Base-by-base conservation (phyloP, 805 yeast species). In the Yarrowia bubula region DNA sequence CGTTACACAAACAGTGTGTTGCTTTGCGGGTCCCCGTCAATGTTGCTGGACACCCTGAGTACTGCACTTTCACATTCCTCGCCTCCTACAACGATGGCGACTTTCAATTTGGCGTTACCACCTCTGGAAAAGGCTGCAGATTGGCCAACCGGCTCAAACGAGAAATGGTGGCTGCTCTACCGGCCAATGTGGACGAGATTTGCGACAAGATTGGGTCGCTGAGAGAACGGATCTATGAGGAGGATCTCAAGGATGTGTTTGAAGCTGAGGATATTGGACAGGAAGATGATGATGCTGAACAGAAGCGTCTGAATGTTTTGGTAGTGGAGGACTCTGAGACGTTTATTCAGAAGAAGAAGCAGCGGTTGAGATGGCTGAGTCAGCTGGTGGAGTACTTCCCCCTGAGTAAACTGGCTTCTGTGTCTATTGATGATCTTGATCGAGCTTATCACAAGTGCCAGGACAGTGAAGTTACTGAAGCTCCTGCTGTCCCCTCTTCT, bases 331-430 rank as follows among this genome's bases (percentile, higher is more conserved):
- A 84, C 69, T 79, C 80, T 65, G 81, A 81, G 82, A 43, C 67
- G 3, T 58, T 41, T 1, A 65, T 65, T 18, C 53, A 43, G 77
- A 83, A 8, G 81, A 78, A 65, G 80, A 81, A 64, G 81, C 86
- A 86, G 71, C 80, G 95, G 70, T 80, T 90, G 32, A 81, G 96
- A 71, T 93, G 97, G 96, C 77, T 92, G 64, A 84, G 92, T 2
- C 98, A 92, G 72, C 84, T 92, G 62, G 93, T 93, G 61, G 98
- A 92, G 71, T 92, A 93, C 74, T 92, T 84, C 71, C 98, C 98
- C 2, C 78, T 92, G 48, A 77, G 79, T 8, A 81, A 84, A 70
- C 79, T 92, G 43, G 86, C 87, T 1, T 78, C 79, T 1, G 71
- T 92, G 1, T 81, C 87, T 1, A 74, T 89, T 15, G 83, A 83